A percentile compares a stretch with the other conserved stretches of the same genome.
These are phyloP conservation scores for Fraxinus greggii DNA, from an alignment of 305 asterid genomes.

Conservation along the genomic window DNA sequence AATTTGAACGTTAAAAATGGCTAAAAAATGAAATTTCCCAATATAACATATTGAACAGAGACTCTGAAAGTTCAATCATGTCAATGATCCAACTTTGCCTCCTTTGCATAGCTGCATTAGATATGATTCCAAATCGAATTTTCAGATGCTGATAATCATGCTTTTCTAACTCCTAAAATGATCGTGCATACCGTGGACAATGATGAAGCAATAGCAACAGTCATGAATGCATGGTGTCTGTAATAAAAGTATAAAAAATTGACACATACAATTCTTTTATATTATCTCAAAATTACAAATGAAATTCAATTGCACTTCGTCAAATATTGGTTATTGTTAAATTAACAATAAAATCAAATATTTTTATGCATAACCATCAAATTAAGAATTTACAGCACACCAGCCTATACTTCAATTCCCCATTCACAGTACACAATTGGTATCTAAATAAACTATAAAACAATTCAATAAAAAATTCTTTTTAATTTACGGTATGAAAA, in stretches of 20 bases:
- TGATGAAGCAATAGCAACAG: background rate
- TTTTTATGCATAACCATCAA: background rate
- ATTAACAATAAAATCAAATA: background rate
- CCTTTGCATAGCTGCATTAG: background rate
- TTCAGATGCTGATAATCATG: background rate
- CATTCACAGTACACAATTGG: background rate
- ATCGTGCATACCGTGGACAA: background rate
- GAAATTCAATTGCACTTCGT: background rate
- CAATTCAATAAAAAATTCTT: background rate
- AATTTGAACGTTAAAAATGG: background rate
- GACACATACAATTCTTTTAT: background rate
- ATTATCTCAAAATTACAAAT: background rate
- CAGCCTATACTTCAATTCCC: background rate
- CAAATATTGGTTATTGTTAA: background rate
- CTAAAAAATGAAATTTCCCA: background rate
- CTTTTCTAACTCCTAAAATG: background rate
- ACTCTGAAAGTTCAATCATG: background rate
- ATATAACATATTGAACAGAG: background rate
- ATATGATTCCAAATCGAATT: background rate
- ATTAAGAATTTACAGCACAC: background rate
- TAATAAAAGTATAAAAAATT: background rate
- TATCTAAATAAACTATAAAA: background rate
- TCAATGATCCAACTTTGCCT: background rate
- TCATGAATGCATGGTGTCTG: background rate
- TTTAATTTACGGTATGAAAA: background rate